Conservation (phyloP, 1,284 basidiomycete genomes). For the Marasmius tenuissimus region DNA sequence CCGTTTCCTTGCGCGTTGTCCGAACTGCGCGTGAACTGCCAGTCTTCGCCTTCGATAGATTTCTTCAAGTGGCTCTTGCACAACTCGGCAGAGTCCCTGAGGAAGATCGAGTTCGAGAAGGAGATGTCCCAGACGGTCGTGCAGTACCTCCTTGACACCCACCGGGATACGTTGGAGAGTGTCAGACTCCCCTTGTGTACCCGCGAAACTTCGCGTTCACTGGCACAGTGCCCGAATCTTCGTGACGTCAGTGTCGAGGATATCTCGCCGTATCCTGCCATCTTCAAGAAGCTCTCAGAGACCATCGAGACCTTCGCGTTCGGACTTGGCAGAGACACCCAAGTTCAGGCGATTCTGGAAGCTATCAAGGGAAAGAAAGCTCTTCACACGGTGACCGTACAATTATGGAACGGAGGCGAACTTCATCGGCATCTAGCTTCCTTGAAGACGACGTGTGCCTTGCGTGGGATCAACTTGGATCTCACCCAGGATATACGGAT, state of each 20-base stretch:
- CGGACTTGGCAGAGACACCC: constrained; percentile 54
- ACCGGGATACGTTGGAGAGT: constrained; percentile 47
- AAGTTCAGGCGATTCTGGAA: constrained; percentile 52
- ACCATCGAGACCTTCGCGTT: constrained; percentile 56
- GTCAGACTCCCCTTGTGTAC: constrained; percentile 58
- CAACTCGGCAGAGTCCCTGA: constrained; percentile 48
- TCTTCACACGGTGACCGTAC: constrained; percentile 45
- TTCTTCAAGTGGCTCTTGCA: constrained; percentile 70
- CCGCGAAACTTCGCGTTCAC: constrained; percentile 43
- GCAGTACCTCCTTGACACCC: constrained; percentile 48
- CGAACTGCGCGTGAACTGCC: constrained; percentile 43
- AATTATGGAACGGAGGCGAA: constrained; percentile 46
- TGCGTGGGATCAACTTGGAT: constrained; percentile 47
- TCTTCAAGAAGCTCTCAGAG: constrained; percentile 50
- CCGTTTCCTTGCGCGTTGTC: constrained; percentile 48
- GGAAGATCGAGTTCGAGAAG: constrained; percentile 54
- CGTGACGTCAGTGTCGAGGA: constrained; percentile 53
- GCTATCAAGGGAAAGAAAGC: constrained; percentile 39
- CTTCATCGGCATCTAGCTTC: constrained; percentile 45
- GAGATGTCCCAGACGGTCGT: constrained; percentile 54
- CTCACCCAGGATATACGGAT: constrained; percentile 44
- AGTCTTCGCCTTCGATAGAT: constrained; percentile 37
- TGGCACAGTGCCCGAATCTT: constrained; percentile 49
- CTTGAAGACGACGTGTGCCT: constrained; percentile 57
- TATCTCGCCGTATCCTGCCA: constrained; percentile 39